Evolutionary conservation across 208 protist genomes (phyloP).

Genomic region (Balamuthia mandrillaris): DNA sequence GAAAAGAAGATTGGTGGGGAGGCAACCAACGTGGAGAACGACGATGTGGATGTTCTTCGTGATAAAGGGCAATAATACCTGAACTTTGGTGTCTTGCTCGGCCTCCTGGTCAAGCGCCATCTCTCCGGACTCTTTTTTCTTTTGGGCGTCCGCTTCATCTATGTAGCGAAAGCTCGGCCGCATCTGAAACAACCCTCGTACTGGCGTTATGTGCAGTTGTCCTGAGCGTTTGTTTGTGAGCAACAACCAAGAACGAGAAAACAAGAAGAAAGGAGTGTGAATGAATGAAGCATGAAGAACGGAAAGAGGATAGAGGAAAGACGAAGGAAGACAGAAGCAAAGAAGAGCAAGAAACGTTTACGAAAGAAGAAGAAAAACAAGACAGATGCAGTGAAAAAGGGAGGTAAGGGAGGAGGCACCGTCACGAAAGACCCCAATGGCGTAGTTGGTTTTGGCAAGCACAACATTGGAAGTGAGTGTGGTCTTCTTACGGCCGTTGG

Average conservation of each 20-base stretch:
- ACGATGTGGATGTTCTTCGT: too few species aligned
- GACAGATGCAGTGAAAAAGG: not conserved
- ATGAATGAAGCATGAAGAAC: too few species aligned
- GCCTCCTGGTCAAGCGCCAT: not conserved
- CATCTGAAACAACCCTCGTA: constrained; percentile 8
- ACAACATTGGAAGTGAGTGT: constrained; percentile 7
- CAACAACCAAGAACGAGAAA: too few species aligned
- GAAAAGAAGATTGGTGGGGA: too few species aligned
- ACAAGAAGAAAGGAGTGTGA: not conserved
- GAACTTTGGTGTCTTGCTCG: not conserved
- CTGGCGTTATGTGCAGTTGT: constrained; percentile 22
- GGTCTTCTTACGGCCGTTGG: not conserved
- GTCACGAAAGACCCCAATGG: not conserved
- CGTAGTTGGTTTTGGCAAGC: constrained; percentile 11
- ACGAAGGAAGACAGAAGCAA: not conserved
- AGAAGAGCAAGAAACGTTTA: too few species aligned
- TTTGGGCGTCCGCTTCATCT: not conserved
- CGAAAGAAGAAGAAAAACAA: not conserved
- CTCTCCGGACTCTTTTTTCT: not conserved
- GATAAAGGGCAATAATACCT: not conserved
- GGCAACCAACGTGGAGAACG: too few species aligned
- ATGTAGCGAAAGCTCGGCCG: constrained; percentile 21
- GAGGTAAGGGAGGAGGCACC: not conserved
- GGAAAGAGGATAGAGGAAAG: not conserved
- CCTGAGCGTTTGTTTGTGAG: constrained; percentile 10